A percentile compares a stretch with the other conserved stretches of the same genome.
phyloP scores from a whole-genome alignment of 768 basidiomycete species.

The Mycena rebaudengoi region DNA sequence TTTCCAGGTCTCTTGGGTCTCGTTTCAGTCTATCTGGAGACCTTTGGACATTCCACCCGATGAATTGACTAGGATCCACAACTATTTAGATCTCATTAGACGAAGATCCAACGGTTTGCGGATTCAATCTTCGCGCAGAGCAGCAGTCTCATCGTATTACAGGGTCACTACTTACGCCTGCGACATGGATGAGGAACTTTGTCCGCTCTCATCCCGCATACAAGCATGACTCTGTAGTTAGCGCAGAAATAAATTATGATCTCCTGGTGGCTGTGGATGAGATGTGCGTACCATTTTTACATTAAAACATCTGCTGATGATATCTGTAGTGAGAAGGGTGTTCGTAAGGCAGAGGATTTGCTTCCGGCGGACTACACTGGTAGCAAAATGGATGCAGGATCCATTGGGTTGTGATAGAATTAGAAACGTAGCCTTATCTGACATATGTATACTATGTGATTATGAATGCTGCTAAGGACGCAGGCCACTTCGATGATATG shows the following conservation, averaged over 20 bases:
- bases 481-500: conserved; percentile 1
- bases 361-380: conserved; percentile 69
- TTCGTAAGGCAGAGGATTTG: conserved; percentile 65
- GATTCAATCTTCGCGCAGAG: background rate
- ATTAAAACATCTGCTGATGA: conserved; percentile 2
- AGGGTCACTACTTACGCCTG: conserved; percentile 87
- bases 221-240: conserved; percentile 92
- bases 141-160: background rate
- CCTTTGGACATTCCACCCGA: conserved; percentile 77
- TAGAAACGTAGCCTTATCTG: conserved; percentile 8
- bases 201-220: conserved; percentile 92
- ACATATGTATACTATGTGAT: background rate
- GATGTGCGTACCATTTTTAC: conserved; percentile 68
- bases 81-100: conserved; percentile 84
- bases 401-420: conserved; percentile 47
- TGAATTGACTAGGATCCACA: conserved; percentile 68
- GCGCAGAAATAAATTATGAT: conserved; percentile 93
- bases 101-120: conserved; percentile 79
- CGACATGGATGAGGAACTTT: conserved; percentile 94
- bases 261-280: conserved; percentile 89
- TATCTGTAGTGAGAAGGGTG: conserved; percentile 70
- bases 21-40: conserved; percentile 85
- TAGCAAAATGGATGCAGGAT: conserved; percentile 53
- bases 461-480: background rate
- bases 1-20: conserved; percentile 88